Evolutionary conservation across 345 rosid species (phyloP), one percentile per base, ranked within the genome.

Genomic region (Lepidium didymum): DNA sequence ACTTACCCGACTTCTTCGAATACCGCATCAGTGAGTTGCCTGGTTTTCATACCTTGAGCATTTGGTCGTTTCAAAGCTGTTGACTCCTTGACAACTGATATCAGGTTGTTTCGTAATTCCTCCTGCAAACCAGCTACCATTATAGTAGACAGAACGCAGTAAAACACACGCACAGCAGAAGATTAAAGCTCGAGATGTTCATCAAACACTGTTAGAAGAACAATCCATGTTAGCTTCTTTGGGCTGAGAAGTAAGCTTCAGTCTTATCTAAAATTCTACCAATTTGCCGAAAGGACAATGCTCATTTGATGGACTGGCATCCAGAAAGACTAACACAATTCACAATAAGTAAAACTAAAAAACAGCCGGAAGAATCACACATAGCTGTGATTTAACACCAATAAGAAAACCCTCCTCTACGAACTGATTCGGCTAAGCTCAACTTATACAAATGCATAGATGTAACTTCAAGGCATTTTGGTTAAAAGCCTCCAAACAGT

Each of bases 11-110:
- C 85, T 75, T 93, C 96, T 62, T 88, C 85, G 65, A 79, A 83
- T 18, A 90, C 88, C 7, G 86, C 83, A 88, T 93, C 97, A 60
- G 89, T 90, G 73, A 93, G 90, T 71, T 93, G 97, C 51, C 98
- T 87, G 31, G 87, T 86, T 76, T 84, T 90, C 97, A 93, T 77
- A 64, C 62, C 82, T 62, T 78, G 94, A 74, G 88, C 82, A 60
- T 87, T 86, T 0, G 74, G 67, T 35, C 77, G 76, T 42, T 81
- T 83, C 62, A 88, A 79, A 2, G 87, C 91, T 16, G 81, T 72
- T 42, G 98, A 86, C 77, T 87, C 88, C 82, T 82, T 88, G 70
- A 93, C 92, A 27, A 79, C 56, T 27, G 83, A 82, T 6, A 87
- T 75, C 67, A 93, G 75, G 62, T 61, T 82, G 79, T 75, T 77